These are phyloP conservation scores for Colletotrichum viniferum DNA, from an alignment of 2,329 filamentous ascomycete species.

Conservation along the genomic window DNA sequence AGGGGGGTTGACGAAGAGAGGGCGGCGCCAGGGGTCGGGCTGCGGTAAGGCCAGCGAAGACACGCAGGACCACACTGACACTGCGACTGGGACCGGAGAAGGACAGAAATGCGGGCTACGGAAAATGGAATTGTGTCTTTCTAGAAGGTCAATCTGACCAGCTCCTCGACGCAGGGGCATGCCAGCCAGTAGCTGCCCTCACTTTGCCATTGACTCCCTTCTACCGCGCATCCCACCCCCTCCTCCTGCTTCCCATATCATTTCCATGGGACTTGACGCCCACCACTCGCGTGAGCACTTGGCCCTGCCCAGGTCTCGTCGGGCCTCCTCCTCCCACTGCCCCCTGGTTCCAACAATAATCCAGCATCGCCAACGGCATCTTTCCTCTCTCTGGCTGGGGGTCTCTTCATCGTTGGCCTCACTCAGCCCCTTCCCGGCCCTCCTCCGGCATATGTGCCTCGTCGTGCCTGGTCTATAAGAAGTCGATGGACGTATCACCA, in stretches of 20 bases:
- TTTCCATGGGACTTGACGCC: background rate
- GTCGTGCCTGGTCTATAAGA: conserved; percentile 9
- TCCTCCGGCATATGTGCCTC: background rate
- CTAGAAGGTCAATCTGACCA: conserved; percentile 11
- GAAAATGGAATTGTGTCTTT: conserved; percentile 8
- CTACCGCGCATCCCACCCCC: background rate
- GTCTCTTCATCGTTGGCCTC: conserved; percentile 16
- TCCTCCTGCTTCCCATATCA: background rate
- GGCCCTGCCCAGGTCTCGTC: background rate
- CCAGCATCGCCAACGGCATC: conserved; percentile 3
- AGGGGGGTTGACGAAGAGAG: background rate
- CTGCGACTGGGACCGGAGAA: background rate
- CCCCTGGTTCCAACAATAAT: background rate
- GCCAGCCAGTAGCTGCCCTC: background rate
- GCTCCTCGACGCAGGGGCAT: background rate
- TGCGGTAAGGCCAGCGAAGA: background rate
- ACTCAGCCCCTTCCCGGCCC: background rate
- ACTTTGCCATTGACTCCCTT: background rate
- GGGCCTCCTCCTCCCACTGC: background rate
- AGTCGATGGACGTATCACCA: conserved; percentile 1
- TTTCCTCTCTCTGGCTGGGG: background rate
- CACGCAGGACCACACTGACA: background rate
- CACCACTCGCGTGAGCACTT: background rate
- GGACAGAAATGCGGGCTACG: background rate
- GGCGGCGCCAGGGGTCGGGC: background rate